A percentile compares a stretch with the other conserved stretches of the same genome.
phyloP scores from a whole-genome alignment of 257 asterid genomes.

The Striga asiatica region DNA sequence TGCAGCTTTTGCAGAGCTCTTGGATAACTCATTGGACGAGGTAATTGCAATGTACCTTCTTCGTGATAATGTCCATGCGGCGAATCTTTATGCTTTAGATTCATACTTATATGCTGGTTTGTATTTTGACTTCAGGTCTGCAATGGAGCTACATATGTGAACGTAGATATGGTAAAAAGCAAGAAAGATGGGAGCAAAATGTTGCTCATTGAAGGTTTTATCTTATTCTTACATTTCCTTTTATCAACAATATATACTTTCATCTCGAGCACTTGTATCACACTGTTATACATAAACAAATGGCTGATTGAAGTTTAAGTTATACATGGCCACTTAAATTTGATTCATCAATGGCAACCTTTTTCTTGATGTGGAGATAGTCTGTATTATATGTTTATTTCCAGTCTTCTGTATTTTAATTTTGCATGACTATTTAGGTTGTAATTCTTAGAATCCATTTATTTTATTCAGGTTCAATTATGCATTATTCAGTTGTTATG shows the following conservation, averaged over 20 bases:
- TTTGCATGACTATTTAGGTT: neutral
- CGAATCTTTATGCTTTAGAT: conserved; percentile 8
- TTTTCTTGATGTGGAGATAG: neutral
- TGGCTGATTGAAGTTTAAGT: neutral
- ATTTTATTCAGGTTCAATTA: neutral
- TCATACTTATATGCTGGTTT: neutral
- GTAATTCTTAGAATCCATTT: neutral
- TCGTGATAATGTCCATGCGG: neutral
- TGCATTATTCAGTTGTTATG: neutral
- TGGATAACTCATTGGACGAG: conserved; percentile 92
- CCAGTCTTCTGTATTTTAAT: neutral
- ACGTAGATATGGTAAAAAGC: conserved; percentile 63
- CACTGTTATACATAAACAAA: neutral
- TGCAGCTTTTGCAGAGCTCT: conserved; percentile 94
- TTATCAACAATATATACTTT: neutral
- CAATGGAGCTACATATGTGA: conserved; percentile 82
- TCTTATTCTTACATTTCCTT: neutral
- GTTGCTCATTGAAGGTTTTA: conserved; percentile 77
- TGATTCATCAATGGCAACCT: neutral
- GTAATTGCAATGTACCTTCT: conserved; percentile 24
- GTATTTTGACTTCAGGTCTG: conserved; percentile 36
- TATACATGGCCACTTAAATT: neutral
- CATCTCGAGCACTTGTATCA: neutral
- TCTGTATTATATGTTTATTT: neutral
- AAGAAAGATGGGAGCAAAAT: conserved; percentile 76